Evolutionary conservation across 208 protist species (phyloP), one percentile per base, ranked within the genome.

Genomic region (Endotrypanum monterogeii): DNA sequence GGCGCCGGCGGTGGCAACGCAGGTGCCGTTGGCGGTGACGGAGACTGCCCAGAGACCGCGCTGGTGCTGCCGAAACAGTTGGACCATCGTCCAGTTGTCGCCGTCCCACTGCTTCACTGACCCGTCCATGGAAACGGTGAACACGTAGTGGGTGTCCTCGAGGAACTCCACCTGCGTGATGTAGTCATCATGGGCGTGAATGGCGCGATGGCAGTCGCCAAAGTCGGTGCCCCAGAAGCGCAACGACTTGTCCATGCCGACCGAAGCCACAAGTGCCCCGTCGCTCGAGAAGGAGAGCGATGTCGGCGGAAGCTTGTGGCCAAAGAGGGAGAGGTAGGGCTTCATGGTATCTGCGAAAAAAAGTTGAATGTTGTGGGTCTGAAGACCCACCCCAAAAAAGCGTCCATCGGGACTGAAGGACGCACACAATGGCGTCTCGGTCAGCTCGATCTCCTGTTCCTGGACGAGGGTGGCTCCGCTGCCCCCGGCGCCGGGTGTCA

Each of bases 181-280:
- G 56, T 90, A 93, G 83, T 99, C 98, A 57, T 99, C 94, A 84
- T 99, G 99, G 5, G 98, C 99, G 85, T 98, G 96, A 60, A 99
- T 90, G 30, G 98, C 98, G 74, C 94, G 86, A 81, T 99, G 98
- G 83, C 98, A 99, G 82, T 99, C 98, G 80, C 98, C 97, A 85
- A 98, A 99, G 79, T 98, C 94, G 6, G 98, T 91, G 1, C 98
- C 98, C 98, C 99, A 99, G 65, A 99, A 98, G 68, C 99, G 99
- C 52, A 99, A 83, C 60, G 98, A 99, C 88, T 99, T 99, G 87
- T 99, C 99, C 50, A 99, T 99, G 30, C 92, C 96, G 4, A 95
- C 99, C n/a, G 98, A 98, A 3, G 96, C 94, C n/a, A 97, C 80
- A n/a, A 98, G 82, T 32, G 93, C 92, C 51, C 89, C 86, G 84